phyloP scores from a whole-genome alignment of 2,329 filamentous ascomycete genomes.

The Eurotiales sp. region DNA sequence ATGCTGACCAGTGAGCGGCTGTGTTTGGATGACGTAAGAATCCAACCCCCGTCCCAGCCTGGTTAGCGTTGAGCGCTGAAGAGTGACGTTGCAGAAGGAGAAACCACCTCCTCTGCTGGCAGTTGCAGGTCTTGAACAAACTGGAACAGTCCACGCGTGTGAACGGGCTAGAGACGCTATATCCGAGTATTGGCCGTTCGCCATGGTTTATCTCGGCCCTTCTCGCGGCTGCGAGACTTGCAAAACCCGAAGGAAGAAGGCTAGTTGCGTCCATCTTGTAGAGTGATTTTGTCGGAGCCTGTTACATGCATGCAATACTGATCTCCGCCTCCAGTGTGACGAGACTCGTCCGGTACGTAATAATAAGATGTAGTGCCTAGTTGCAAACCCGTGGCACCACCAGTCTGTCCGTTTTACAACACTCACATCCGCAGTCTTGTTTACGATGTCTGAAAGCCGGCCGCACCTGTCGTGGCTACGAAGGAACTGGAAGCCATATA shows the following conservation, averaged over 20 bases:
- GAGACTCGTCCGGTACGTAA: slow-evolving; percentile 11
- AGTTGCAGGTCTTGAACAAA: too few relatives aligned
- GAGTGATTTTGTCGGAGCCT: too few relatives aligned
- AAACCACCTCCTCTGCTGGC: too few relatives aligned
- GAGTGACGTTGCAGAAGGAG: too few relatives aligned
- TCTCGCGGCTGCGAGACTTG: slow-evolving; percentile 11
- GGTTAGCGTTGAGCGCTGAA: slow-evolving; percentile 4
- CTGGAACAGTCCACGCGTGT: too few relatives aligned
- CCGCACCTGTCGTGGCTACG: slow-evolving; percentile 9
- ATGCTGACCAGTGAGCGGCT: too few relatives aligned
- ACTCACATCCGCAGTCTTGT: slow-evolving; percentile 5
- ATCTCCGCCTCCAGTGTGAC: slow-evolving; percentile 4
- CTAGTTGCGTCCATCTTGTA: not conserved
- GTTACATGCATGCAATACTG: not conserved
- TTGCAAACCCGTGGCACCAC: not conserved
- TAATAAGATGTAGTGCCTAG: not conserved
- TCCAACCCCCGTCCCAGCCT: not conserved
- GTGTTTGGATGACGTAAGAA: too few relatives aligned
- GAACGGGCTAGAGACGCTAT: too few relatives aligned
- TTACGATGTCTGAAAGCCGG: slow-evolving; percentile 5
- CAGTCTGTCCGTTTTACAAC: too few relatives aligned
- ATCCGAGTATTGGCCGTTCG: not conserved
- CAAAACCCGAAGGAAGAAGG: slow-evolving; percentile 11
- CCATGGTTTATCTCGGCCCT: slow-evolving; percentile 9
- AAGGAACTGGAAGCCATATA: not conserved